Conservation (phyloP, 768 basidiomycete species). For the Saitozyma sp. region DNA sequence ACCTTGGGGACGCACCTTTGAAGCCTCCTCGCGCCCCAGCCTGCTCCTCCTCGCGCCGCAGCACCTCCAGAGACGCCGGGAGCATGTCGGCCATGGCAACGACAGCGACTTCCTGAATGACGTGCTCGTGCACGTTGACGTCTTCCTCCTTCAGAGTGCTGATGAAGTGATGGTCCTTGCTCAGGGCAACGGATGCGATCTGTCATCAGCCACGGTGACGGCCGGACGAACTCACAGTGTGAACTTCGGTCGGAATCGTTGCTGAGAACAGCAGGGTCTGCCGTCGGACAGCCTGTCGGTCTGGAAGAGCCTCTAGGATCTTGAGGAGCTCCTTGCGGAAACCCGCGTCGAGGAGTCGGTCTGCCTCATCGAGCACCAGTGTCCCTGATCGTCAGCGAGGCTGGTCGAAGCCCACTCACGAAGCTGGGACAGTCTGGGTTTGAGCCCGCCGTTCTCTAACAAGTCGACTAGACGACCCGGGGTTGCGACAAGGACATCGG, state of each 20-base stretch:
- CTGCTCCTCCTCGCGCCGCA: conserved; percentile 25
- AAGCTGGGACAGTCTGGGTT: conserved; percentile 53
- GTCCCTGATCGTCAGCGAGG: conserved; percentile 36
- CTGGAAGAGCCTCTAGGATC: conserved; percentile 35
- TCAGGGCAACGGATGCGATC: conserved; percentile 54
- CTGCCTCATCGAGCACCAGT: conserved; percentile 56
- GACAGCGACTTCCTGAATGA: conserved; percentile 57
- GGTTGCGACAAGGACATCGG: conserved; percentile 54
- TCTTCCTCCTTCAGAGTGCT: conserved; percentile 64
- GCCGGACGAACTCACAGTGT: conserved; percentile 36
- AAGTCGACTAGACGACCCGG: conserved; percentile 55
- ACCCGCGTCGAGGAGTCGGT: conserved; percentile 55
- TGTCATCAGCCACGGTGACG: conserved; percentile 25
- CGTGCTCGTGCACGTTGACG: conserved; percentile 65
- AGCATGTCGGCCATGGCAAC: conserved; percentile 55
- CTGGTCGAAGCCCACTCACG: conserved; percentile 24
- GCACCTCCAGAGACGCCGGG: conserved; percentile 49
- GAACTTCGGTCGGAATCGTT: conserved; percentile 55
- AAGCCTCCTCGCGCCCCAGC: conserved; percentile 17
- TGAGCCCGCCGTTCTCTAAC: conserved; percentile 53
- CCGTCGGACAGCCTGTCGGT: conserved; percentile 33
- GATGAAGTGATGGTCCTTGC: conserved; percentile 56
- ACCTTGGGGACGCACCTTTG: conserved; percentile 31
- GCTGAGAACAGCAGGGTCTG: conserved; percentile 58
- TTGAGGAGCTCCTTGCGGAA: conserved; percentile 52